Evolutionary conservation across 306 rosid genomes (phyloP).

Genomic region (Lablab purpureus): DNA sequence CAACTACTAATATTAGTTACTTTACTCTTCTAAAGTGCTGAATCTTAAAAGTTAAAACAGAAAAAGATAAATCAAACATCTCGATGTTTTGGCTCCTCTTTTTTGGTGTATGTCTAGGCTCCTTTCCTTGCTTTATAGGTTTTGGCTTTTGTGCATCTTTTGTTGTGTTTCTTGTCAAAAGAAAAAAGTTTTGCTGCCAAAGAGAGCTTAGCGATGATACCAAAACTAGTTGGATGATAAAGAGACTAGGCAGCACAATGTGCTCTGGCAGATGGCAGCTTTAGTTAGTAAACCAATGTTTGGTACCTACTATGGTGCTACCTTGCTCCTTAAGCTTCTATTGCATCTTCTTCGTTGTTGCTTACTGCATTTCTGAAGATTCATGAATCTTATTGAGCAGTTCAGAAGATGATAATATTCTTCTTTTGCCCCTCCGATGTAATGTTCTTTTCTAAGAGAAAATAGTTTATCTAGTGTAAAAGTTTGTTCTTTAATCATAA

Average conservation of each 20-base stretch:
- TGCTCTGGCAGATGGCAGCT: neutral
- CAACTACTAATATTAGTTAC: neutral
- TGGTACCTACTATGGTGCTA: neutral
- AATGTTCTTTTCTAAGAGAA: neutral
- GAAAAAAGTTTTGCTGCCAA: slow-evolving; percentile 37
- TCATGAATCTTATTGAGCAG: neutral
- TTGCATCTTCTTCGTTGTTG: slow-evolving; percentile 29
- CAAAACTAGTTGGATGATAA: slow-evolving; percentile 65
- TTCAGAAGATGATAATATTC: neutral
- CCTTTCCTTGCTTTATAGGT: neutral
- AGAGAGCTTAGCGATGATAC: slow-evolving; percentile 56
- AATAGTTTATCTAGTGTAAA: neutral
- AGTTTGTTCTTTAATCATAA: neutral
- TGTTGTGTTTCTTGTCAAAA: slow-evolving; percentile 18
- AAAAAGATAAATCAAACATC: neutral
- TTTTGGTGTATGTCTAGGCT: neutral
- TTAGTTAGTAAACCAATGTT: slow-evolving; percentile 36
- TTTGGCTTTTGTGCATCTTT: slow-evolving; percentile 28
- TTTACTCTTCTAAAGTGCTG: neutral
- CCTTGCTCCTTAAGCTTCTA: slow-evolving; percentile 7
- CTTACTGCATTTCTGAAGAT: slow-evolving; percentile 31
- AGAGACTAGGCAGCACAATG: slow-evolving; percentile 42
- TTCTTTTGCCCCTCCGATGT: neutral
- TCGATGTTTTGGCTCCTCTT: neutral
- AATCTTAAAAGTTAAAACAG: neutral